These are phyloP conservation scores for Nemania abortiva DNA, from an alignment of 2,329 filamentous ascomycete species.

Conservation along the genomic window DNA sequence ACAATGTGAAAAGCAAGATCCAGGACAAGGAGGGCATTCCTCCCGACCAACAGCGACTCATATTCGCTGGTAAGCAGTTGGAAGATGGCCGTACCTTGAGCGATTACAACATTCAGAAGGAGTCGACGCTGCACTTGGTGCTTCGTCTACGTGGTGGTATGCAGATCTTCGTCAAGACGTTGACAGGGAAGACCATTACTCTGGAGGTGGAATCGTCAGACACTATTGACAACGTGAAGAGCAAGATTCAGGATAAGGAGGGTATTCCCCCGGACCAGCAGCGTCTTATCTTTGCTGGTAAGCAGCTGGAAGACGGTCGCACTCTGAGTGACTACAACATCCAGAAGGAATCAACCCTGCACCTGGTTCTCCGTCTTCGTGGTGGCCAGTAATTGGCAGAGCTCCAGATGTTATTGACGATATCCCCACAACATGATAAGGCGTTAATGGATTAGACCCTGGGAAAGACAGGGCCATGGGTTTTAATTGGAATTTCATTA, in stretches of 20 bases:
- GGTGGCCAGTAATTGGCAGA: constrained; percentile 66
- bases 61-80: constrained; percentile 93
- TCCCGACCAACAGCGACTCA: constrained; percentile 92
- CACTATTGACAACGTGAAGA: constrained; percentile 78
- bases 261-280: constrained; percentile 78
- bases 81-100: constrained; percentile 91
- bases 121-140: constrained; percentile 83
- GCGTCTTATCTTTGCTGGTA: constrained; percentile 77
- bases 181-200: constrained; percentile 78
- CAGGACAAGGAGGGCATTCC: constrained; percentile 94
- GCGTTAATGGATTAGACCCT: constrained; percentile 47
- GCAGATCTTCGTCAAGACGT: constrained; percentile 79
- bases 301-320: constrained; percentile 80
- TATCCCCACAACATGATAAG: constrained; percentile 46
- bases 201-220: constrained; percentile 76
- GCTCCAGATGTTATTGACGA: constrained; percentile 39
- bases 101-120: constrained; percentile 98
- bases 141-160: constrained; percentile 85
- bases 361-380: constrained; percentile 77
- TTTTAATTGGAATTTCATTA: constrained; percentile 38
- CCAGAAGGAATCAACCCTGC: constrained; percentile 80
- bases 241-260: constrained; percentile 79
- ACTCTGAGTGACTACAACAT: constrained; percentile 92
- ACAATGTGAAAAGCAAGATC: constrained; percentile 95
- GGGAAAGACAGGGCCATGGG: constrained; percentile 29